Conservation (phyloP, 306 rosid genomes). For the Rubus idaeus region DNA sequence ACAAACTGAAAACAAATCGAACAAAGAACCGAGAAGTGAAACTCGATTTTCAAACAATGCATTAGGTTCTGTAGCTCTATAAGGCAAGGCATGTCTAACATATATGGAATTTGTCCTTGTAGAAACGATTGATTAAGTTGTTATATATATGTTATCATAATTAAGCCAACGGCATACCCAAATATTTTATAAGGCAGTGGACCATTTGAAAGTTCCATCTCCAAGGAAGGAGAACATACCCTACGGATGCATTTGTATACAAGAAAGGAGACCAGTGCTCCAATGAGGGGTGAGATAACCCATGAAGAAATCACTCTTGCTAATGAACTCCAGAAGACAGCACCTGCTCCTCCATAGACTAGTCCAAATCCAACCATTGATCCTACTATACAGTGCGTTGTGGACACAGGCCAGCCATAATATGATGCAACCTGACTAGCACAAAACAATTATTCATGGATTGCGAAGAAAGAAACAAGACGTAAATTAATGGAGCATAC, state of each 20-base stretch:
- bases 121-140: not conserved
- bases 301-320: constrained; percentile 91
- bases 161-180: constrained; percentile 11
- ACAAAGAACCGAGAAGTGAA: not conserved
- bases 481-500: not conserved
- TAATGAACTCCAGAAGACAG: constrained; percentile 94
- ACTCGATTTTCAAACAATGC: not conserved
- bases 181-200: not conserved
- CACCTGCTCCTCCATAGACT: constrained; percentile 81
- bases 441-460: constrained; percentile 16
- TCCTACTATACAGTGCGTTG: constrained; percentile 98
- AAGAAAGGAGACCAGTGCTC: constrained; percentile 85
- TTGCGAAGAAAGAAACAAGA: constrained; percentile 7
- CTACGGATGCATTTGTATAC: constrained; percentile 95
- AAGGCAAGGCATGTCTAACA: not conserved
- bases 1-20: constrained; percentile 58
- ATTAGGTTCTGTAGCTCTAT: not conserved
- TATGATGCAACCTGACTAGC: constrained; percentile 72
- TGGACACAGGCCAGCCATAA: constrained; percentile 95
- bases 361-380: constrained; percentile 98
- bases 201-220: constrained; percentile 11
- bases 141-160: not conserved
- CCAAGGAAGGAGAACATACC: constrained; percentile 49
- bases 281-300: constrained; percentile 87
- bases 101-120: not conserved